Conservation (phyloP, 176 grass and related monocot genomes). For the Phyllostachys edulis region DNA sequence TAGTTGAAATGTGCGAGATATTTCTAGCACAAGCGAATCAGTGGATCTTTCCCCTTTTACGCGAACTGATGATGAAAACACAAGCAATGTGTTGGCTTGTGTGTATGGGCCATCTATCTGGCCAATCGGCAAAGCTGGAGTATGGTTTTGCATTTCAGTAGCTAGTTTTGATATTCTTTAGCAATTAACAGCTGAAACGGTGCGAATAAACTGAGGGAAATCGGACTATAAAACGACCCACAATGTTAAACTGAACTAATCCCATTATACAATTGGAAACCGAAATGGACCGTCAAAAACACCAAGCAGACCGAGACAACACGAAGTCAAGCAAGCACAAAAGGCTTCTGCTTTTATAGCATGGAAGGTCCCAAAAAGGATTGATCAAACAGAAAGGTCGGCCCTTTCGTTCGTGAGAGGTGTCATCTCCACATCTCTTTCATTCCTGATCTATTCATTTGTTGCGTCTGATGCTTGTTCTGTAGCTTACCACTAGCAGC, state of each 20-base stretch:
- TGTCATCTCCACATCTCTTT: not conserved
- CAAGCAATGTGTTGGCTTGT: too few relatives aligned
- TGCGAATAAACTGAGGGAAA: not conserved
- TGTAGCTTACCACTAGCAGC: slow-evolving; percentile 1
- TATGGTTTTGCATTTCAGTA: not conserved
- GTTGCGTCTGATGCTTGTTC: not conserved
- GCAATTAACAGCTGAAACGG: not conserved
- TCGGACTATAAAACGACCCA: not conserved
- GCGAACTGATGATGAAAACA: too few relatives aligned
- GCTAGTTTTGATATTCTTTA: not conserved
- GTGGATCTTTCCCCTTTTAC: too few relatives aligned
- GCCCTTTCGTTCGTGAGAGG: not conserved
- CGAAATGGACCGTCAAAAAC: not conserved
- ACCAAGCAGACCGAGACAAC: not conserved
- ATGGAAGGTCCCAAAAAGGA: not conserved
- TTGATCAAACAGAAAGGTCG: not conserved
- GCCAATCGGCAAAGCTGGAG: too few relatives aligned
- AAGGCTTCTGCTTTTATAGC: not conserved
- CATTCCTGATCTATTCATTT: not conserved
- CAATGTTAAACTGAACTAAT: not conserved
- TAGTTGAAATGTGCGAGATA: too few relatives aligned
- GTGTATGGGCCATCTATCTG: too few relatives aligned
- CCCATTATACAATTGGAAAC: not conserved
- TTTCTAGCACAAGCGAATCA: too few relatives aligned
- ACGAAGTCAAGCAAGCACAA: not conserved